phyloP scores from a whole-genome alignment of 1,284 basidiomycete species.

The Ustilago shanxiensis region DNA sequence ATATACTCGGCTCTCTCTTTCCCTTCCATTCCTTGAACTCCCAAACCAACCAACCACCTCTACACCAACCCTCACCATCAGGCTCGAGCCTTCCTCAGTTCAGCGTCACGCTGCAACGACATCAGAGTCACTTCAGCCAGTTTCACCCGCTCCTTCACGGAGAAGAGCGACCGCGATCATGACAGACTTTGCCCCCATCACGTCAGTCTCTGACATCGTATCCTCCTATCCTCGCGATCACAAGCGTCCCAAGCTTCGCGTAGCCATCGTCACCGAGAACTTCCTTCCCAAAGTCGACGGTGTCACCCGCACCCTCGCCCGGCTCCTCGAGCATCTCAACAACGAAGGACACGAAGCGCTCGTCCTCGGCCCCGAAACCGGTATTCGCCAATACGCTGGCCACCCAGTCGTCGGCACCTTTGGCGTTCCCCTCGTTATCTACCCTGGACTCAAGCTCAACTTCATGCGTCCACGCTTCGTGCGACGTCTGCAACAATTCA shows the following conservation, averaged over 20 bases:
- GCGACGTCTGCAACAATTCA: constrained; percentile 71
- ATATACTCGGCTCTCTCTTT: background rate
- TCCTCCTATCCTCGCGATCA: constrained; percentile 43
- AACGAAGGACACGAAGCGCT: constrained; percentile 74
- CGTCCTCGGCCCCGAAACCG: constrained; percentile 74
- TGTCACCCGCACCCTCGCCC: constrained; percentile 74
- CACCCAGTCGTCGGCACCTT: constrained; percentile 75
- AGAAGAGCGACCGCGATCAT: background rate
- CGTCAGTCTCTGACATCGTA: constrained; percentile 16
- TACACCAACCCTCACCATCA: background rate
- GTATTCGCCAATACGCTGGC: constrained; percentile 73
- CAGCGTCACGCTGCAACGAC: background rate
- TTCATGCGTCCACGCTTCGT: constrained; percentile 75
- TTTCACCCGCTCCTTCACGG: background rate
- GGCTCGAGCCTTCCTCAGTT: too few species aligned
- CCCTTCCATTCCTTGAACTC: background rate
- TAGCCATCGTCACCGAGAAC: constrained; percentile 73
- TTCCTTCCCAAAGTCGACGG: constrained; percentile 76
- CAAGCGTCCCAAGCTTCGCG: constrained; percentile 67
- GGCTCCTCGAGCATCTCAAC: constrained; percentile 75
- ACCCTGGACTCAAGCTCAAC: constrained; percentile 75
- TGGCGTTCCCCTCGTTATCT: constrained; percentile 74
- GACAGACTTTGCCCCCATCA: background rate
- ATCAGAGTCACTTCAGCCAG: background rate
- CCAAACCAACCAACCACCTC: background rate